A percentile compares a stretch with the other conserved stretches of the same genome.
phyloP scores from a whole-genome alignment of 768 basidiomycete species.

The Mycena albidolilacea region DNA sequence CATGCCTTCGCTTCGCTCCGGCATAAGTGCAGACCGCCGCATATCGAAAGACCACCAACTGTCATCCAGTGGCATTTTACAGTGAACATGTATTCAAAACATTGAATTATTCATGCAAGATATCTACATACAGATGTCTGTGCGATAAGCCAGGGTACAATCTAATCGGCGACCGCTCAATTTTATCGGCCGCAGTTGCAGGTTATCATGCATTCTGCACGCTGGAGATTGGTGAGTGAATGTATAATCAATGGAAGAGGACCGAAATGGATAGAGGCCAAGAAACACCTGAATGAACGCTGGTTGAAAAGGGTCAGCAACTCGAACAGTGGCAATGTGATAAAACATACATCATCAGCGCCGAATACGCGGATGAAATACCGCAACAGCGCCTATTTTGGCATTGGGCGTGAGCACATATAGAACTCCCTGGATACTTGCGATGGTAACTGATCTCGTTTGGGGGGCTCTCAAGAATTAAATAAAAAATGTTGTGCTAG shows the following conservation, averaged over 20 bases:
- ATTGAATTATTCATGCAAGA: not conserved
- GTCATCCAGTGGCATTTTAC: not conserved
- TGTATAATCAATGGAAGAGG: too few species aligned
- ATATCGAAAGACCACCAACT: too few species aligned
- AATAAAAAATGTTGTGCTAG: not conserved
- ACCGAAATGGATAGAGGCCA: too few species aligned
- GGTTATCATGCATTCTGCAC: slow-evolving; percentile 3
- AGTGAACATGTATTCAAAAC: slow-evolving; percentile 1
- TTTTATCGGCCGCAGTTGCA: slow-evolving; percentile 1
- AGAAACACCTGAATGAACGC: too few species aligned
- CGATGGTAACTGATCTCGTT: not conserved
- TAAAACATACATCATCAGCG: not conserved
- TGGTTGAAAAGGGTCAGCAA: too few species aligned
- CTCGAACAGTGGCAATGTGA: slow-evolving; percentile 4
- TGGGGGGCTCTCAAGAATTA: not conserved
- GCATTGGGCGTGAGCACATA: too few species aligned
- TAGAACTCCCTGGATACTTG: not conserved
- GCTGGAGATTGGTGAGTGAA: too few species aligned
- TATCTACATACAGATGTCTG: slow-evolving; percentile 2
- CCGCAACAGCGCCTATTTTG: not conserved
- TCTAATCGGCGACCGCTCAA: not conserved
- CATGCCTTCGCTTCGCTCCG: too few species aligned
- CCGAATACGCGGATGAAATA: not conserved
- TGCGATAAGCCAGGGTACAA: slow-evolving; percentile 2
- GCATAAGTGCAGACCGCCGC: too few species aligned